Evolutionary conservation across 1,284 basidiomycete species (phyloP).

Genomic region (Pisolithus thermaeus): DNA sequence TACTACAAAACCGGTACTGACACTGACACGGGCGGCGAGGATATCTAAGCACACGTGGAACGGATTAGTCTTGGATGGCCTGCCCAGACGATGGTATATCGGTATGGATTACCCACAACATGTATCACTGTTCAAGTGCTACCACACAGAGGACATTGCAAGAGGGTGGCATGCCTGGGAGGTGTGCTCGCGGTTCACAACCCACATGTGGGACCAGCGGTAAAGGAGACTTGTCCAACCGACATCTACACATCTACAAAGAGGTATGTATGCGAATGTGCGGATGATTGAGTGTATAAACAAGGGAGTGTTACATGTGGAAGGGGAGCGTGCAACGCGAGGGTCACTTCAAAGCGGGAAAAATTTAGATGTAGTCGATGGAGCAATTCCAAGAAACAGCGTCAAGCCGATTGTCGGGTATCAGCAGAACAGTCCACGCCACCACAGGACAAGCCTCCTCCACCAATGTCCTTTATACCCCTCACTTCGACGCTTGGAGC

Average conservation of each 20-base stretch:
- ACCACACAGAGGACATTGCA: neutral
- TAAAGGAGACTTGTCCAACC: constrained; percentile 1
- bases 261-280: constrained; percentile 19
- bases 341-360: neutral
- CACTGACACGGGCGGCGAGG: too few species aligned
- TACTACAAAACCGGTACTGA: too few species aligned
- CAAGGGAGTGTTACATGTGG: constrained; percentile 32
- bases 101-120: too few species aligned
- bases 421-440: constrained; percentile 61
- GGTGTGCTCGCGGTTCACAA: too few species aligned
- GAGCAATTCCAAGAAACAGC: neutral
- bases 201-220: neutral
- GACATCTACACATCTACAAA: constrained; percentile 13
- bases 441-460: constrained; percentile 66
- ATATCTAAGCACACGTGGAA: too few species aligned
- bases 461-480: constrained; percentile 72
- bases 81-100: too few species aligned
- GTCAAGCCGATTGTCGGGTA: constrained; percentile 8
- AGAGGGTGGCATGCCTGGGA: neutral
- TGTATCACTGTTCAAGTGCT: too few species aligned
- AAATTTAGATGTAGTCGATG: too few species aligned
- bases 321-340: neutral
- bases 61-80: too few species aligned
- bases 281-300: constrained; percentile 19
- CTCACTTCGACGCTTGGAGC: constrained; percentile 46